phyloP scores from a whole-genome alignment of 371 early-diverging fungal species.

The Lichtheimia ramosa region DNA sequence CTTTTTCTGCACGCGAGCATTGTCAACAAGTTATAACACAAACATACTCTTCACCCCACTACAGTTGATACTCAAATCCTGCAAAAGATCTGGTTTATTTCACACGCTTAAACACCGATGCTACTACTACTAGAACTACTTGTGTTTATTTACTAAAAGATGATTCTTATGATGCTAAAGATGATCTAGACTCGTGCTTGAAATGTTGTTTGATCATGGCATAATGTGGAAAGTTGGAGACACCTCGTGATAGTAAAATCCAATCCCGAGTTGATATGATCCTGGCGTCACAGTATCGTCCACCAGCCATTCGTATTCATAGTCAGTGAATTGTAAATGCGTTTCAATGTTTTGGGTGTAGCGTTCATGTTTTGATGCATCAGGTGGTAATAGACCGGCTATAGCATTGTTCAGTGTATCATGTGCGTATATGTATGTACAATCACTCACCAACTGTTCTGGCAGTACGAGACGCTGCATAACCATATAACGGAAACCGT shows the following conservation, averaged over 20 bases:
- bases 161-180: no score
- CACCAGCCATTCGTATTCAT: constrained; percentile 20
- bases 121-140: no score
- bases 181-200: no score
- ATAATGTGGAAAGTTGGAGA: constrained; percentile 16
- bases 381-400: constrained; percentile 19
- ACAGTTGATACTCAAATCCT: no score
- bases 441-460: constrained; percentile 17
- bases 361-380: constrained; percentile 12
- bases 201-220: no score
- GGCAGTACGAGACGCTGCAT: constrained; percentile 22
- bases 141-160: no score
- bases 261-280: constrained; percentile 24
- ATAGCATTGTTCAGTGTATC: background rate
- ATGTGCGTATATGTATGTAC: background rate
- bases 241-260: constrained; percentile 22
- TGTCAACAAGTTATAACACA: no score
- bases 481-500: constrained; percentile 20
- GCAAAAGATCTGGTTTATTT: no score
- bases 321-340: constrained; percentile 14
- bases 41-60: no score
- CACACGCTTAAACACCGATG: no score
- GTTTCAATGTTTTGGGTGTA: constrained; percentile 19
- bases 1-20: no score
- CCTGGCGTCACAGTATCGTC: constrained; percentile 17